Percentiles rank a stretch among this genome's conserved stretches.
Conservation (phyloP, 495 filamentous ascomycete species). For the Thermothielavioides terrestris region DNA sequence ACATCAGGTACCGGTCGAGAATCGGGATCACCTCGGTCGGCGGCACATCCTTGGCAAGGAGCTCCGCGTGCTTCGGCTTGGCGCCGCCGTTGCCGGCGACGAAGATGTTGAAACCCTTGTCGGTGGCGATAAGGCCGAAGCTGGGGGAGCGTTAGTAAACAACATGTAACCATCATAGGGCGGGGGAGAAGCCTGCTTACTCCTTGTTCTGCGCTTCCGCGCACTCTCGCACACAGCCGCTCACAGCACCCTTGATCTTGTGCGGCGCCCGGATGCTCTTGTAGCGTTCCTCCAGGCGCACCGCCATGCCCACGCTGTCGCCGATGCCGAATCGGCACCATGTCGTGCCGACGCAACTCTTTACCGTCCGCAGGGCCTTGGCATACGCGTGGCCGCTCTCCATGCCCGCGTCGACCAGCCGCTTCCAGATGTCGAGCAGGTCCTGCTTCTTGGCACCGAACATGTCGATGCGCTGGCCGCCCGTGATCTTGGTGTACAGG, state of each 20-base stretch:
- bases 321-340: conserved; percentile 94
- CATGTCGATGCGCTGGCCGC: conserved; percentile 92
- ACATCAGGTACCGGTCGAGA: conserved; percentile 85
- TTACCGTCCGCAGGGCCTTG: conserved; percentile 85
- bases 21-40: conserved; percentile 79
- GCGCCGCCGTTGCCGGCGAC: conserved; percentile 91
- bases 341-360: conserved; percentile 89
- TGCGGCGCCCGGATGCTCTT: conserved; percentile 87
- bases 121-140: conserved; percentile 89
- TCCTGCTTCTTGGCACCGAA: conserved; percentile 92
- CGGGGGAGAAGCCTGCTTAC: conserved; percentile 35
- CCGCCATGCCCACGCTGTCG: conserved; percentile 95
- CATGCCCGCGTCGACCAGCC: conserved; percentile 82
- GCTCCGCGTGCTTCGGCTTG: conserved; percentile 73
- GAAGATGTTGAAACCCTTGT: conserved; percentile 94
- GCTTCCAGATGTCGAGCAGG: conserved; percentile 79
- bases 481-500: conserved; percentile 92
- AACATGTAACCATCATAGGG: too few relatives aligned
- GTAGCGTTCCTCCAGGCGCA: conserved; percentile 86
- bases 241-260: conserved; percentile 91
- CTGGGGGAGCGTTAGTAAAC: conserved; percentile 28
- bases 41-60: conserved; percentile 87
- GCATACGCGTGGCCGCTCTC: conserved; percentile 94
- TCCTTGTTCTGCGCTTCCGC: conserved; percentile 96
- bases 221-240: conserved; percentile 87